phyloP scores from a whole-genome alignment of 768 basidiomycete species.

The Boletus reticuloceps region DNA sequence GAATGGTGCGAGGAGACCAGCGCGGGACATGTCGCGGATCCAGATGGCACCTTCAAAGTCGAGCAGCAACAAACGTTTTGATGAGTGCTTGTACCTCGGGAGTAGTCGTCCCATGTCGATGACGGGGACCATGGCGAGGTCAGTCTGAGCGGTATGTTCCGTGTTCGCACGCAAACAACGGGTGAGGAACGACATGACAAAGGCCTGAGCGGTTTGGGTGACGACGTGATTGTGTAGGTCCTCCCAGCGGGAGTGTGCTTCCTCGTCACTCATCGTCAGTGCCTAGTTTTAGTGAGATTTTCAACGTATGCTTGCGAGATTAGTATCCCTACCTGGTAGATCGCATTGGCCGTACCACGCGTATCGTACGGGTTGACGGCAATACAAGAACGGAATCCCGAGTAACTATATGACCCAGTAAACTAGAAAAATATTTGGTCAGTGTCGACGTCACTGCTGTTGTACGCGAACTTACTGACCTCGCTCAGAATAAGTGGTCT shows the following conservation, averaged over 20 bases:
- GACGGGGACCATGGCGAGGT: slow-evolving; percentile 34
- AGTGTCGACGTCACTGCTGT: neutral
- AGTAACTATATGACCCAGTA: slow-evolving; percentile 83
- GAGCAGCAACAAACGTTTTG: slow-evolving; percentile 63
- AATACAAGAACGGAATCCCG: slow-evolving; percentile 84
- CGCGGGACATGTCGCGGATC: slow-evolving; percentile 53
- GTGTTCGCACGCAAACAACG: slow-evolving; percentile 70
- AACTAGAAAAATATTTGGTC: slow-evolving; percentile 44
- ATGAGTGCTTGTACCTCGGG: slow-evolving; percentile 64
- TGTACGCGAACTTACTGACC: slow-evolving; percentile 40
- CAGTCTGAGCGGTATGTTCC: slow-evolving; percentile 48
- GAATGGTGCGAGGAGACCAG: slow-evolving; percentile 41
- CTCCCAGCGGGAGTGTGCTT: slow-evolving; percentile 75
- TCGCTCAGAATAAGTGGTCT: slow-evolving; percentile 79
- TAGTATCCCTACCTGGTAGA: slow-evolving; percentile 43
- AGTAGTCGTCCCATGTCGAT: slow-evolving; percentile 52
- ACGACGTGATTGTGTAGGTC: slow-evolving; percentile 84
- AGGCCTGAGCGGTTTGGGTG: slow-evolving; percentile 83
- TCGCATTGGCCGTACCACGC: slow-evolving; percentile 80
- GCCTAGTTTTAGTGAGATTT: slow-evolving; percentile 38
- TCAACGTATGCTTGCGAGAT: neutral
- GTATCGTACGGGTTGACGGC: slow-evolving; percentile 86
- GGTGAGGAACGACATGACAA: slow-evolving; percentile 75
- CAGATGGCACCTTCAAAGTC: slow-evolving; percentile 85
- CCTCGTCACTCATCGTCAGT: slow-evolving; percentile 73